Evolutionary conservation across 257 asterid species (phyloP).

Genomic region (Petunia axillaris): DNA sequence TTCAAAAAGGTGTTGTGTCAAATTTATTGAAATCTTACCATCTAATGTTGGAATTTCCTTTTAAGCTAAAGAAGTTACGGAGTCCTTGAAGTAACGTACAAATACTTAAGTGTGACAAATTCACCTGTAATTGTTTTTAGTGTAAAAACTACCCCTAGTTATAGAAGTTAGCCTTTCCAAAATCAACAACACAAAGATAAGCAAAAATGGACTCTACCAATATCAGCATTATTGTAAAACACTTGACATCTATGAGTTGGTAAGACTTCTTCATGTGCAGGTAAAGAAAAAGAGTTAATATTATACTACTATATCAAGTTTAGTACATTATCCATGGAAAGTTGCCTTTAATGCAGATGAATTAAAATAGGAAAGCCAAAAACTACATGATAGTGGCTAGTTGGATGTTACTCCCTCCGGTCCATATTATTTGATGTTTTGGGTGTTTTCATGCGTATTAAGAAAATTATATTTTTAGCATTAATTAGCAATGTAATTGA

Average conservation of each 20-base stretch:
- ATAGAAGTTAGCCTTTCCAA: neutral
- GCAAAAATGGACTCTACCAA: neutral
- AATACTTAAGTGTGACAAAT: neutral
- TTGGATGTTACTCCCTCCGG: too few relatives aligned
- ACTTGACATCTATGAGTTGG: neutral
- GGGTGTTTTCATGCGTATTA: too few relatives aligned
- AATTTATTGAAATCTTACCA: neutral
- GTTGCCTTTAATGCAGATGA: too few relatives aligned
- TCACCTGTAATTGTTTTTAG: neutral
- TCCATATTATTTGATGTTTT: too few relatives aligned
- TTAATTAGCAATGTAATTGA: too few relatives aligned
- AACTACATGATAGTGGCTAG: too few relatives aligned
- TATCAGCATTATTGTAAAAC: neutral
- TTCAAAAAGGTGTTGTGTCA: neutral
- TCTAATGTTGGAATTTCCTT: neutral
- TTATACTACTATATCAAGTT: too few relatives aligned
- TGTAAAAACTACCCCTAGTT: neutral
- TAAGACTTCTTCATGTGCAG: neutral
- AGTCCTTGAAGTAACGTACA: slow-evolving; percentile 1
- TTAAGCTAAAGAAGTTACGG: neutral
- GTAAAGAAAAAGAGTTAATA: neutral
- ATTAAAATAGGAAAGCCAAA: too few relatives aligned
- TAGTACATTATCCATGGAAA: too few relatives aligned
- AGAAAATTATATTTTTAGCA: too few relatives aligned
- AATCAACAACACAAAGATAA: neutral